Evolutionary conservation across 805 yeast genomes (phyloP), one percentile per base, ranked within the genome.

Genomic region (Teunomyces cretensis): DNA sequence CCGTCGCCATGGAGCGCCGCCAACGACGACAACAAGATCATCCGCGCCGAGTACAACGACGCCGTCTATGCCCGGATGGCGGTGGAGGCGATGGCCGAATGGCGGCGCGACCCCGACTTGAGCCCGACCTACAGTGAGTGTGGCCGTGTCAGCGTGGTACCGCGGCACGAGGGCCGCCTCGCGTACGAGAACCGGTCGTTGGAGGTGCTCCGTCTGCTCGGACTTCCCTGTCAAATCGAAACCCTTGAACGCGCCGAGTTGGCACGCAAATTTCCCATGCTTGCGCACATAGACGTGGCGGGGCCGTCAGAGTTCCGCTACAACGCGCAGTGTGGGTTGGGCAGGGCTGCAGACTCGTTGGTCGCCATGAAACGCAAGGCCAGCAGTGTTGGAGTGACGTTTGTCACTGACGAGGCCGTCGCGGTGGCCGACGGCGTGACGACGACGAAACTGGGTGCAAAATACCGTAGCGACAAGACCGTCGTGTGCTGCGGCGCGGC

Each of bases 401-500:
- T 35, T 35, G 28, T 22, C 6, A 22, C 26, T 5, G 28, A 35
- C 28, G 38, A 22, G 15, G 17, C 19, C 7, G 28, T 35, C 3
- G n/a, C 16, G 9, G 38, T 35, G 6, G 28, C 6, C 4, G 13
- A 24, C 38, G 28, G 17, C 9, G 26, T 5, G 5, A 24, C 16
- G 1, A 9, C 14, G 12, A 24, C 27, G 27, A 17, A n/a, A 35
- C 38, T 35, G 38, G 38, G 38, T 35, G 38, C 38, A 35, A 35
- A 35, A 22, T 35, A 35, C 14, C n/a, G 2, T 6, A 28, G 38
- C 28, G 38, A 35, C 27, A 35, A 35, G 13, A 35, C 17, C 12
- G 28, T 35, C 6, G 38, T 35, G 38, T 35, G 28, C 6, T 35
- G 38, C 16, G 38, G 38, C n/a, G 38, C 38, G 9, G 38, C 28